Percentiles rank a stretch among this genome's conserved stretches.
These are phyloP conservation scores for Mortierella alpina DNA, from an alignment of 192 early-diverging fungal genomes.

Conservation along the genomic window DNA sequence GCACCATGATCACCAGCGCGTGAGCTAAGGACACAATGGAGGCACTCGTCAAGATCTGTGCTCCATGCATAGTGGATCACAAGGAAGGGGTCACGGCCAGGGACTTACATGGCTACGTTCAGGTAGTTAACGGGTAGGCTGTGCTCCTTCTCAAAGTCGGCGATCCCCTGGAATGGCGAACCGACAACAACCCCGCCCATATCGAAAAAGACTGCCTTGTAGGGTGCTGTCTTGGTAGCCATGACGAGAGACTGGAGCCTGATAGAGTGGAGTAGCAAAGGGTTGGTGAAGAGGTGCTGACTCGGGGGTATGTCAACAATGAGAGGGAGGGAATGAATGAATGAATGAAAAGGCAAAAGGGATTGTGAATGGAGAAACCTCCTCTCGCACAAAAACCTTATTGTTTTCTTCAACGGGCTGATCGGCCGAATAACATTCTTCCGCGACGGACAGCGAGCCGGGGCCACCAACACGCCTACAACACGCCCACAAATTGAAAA, in stretches of 20 bases:
- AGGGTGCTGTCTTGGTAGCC: constrained; percentile 2
- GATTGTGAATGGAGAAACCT: too few relatives aligned
- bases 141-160: constrained; percentile 70
- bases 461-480: neutral
- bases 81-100: neutral
- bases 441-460: too few relatives aligned
- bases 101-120: constrained; percentile 81
- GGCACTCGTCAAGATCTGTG: neutral
- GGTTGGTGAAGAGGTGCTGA: neutral
- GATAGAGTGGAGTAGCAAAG: neutral
- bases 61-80: neutral
- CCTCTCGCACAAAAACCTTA: too few relatives aligned
- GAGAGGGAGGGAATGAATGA: neutral
- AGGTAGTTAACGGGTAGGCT: constrained; percentile 84
- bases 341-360: too few relatives aligned
- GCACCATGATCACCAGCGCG: constrained; percentile 17
- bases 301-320: neutral
- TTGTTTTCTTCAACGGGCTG: too few relatives aligned
- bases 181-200: constrained; percentile 87
- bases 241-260: neutral
- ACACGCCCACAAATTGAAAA: neutral
- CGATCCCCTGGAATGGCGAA: constrained; percentile 83
- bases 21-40: constrained; percentile 9
- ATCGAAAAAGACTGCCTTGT: constrained; percentile 86
- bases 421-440: too few relatives aligned